Percentiles rank a stretch among this genome's conserved stretches.
These are phyloP conservation scores for Arachnomyces sp. DNA, from an alignment of 2,329 filamentous ascomycete genomes.

Conservation along the genomic window DNA sequence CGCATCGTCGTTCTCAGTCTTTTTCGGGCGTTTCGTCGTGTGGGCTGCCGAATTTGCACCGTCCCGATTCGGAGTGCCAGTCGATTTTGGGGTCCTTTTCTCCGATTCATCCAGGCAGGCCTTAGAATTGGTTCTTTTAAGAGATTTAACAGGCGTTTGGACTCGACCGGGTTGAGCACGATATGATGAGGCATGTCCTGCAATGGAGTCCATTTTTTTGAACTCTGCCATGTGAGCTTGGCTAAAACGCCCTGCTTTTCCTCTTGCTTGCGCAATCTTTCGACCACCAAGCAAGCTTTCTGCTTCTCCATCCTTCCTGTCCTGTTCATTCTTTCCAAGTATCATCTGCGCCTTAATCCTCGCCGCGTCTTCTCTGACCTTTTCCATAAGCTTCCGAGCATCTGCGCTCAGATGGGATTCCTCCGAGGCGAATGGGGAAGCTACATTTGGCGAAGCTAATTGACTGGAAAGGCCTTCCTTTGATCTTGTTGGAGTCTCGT, in stretches of 20 bases:
- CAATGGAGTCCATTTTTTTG: conserved; percentile 97
- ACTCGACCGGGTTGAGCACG: conserved; percentile 41
- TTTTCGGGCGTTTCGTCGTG: conserved; percentile 64
- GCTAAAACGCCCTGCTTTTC: conserved; percentile 72
- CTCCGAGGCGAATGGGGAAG: conserved; percentile 39
- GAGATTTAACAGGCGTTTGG: conserved; percentile 32
- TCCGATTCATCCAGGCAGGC: conserved; percentile 58
- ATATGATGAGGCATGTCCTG: conserved; percentile 71
- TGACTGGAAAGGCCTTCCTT: conserved; percentile 26
- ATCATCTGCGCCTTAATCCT: conserved; percentile 63
- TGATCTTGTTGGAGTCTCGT: conserved; percentile 37
- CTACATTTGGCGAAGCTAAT: conserved; percentile 38
- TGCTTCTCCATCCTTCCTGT: conserved; percentile 37
- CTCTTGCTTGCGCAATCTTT: conserved; percentile 72
- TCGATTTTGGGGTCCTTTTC: conserved; percentile 34
- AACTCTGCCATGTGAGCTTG: conserved; percentile 81
- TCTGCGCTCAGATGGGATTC: conserved; percentile 40
- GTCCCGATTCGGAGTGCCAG: conserved; percentile 22
- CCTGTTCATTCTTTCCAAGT: conserved; percentile 53
- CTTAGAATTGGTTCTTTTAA: conserved; percentile 52
- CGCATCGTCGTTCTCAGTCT: conserved; percentile 59
- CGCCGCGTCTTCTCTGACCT: conserved; percentile 63
- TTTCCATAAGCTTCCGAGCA: conserved; percentile 54
- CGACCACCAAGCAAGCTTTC: conserved; percentile 46
- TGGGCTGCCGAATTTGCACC: conserved; percentile 28